Evolutionary conservation across 208 protist species (phyloP).

Genomic region (Leishmania guyanensis): DNA sequence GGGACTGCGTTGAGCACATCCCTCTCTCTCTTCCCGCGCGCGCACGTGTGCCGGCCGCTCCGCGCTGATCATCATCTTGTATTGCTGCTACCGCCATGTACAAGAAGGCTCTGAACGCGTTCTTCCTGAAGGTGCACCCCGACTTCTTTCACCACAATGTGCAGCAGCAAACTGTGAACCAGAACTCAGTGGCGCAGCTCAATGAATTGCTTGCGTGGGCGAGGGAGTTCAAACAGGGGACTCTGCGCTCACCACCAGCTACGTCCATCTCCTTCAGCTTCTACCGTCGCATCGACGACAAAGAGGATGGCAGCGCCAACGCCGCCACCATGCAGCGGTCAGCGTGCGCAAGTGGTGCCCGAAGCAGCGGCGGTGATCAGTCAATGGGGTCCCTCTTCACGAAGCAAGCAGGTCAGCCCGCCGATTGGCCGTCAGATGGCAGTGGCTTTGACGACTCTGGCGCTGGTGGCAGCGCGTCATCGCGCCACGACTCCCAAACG

Average conservation of each 20-base stretch:
- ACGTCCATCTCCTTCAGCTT: constrained; percentile 83
- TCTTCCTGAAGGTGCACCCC: constrained; percentile 93
- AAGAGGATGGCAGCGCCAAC: not conserved
- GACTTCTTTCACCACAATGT: constrained; percentile 90
- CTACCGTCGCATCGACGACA: constrained; percentile 68
- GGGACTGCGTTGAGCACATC: not conserved
- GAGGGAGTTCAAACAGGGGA: constrained; percentile 81
- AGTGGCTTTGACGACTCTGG: constrained; percentile 4
- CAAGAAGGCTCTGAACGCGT: constrained; percentile 91
- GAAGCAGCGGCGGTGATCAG: constrained; percentile 2
- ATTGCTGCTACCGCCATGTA: constrained; percentile 58
- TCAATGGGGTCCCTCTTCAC: constrained; percentile 26
- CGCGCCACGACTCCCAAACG: not conserved
- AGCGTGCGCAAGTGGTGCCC: not conserved
- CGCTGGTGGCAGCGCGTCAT: not conserved
- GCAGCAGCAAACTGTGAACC: constrained; percentile 76
- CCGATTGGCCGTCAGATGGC: constrained; percentile 5
- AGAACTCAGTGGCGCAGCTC: constrained; percentile 87
- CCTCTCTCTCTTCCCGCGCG: not conserved
- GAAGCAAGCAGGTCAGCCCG: constrained; percentile 12
- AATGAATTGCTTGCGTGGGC: constrained; percentile 93
- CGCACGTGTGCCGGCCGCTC: not conserved
- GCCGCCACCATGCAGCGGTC: not conserved
- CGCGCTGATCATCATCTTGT: not conserved
- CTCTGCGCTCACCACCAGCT: constrained; percentile 70